Evolutionary conservation across 345 rosid genomes (phyloP), one percentile per base, ranked within the genome.

Genomic region (Clausena lansium): DNA sequence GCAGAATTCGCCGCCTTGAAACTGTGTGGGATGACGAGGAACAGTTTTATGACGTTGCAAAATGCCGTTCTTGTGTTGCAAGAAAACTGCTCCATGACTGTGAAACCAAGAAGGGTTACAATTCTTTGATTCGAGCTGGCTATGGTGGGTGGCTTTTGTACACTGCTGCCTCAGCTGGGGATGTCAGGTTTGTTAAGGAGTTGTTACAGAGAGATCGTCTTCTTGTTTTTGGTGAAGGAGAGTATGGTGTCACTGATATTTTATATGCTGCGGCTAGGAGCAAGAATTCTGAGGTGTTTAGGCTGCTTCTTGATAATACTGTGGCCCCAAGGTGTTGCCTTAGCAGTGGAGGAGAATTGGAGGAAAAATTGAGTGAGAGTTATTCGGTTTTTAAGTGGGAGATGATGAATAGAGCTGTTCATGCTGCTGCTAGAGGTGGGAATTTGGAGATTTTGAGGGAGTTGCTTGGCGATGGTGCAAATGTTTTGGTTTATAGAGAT

Each of bases 121-220:
- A 93, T 67, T 82, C 95, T 5, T 89, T 96, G 41, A 84, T 96
- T 54, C 85, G 97, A 82, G 95, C 97, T 22, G 97, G 99, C 0
- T 94, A 96, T 81, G 99, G 99, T 5, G 99, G 99, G 2, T 96
- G 99, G 99, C 84, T 96, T 11, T 76, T 96, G 39, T 96, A 96
- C 87, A 94, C 99, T 25, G 98, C 97, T 36, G 97, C 97, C 45
- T 92, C 98, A 28, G 97, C 98, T 69, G 95, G 99, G 50, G 98
- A 96, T 75, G 71, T 90, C 64, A 86, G 67, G 9, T 96, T 94
- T 75, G 95, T 94, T 4, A 87, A 83, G 65, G 86, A 85, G 57
- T 80, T 96, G 82, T 4, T 96, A 22, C 90, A 83, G 81, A 90
- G 89, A 86, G 97, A 92, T 85, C 91, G 97, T 54, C 86, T 91